Evolutionary conservation across 2,329 filamentous ascomycete species (phyloP).

Genomic region (Ophiostoma pallidulum): DNA sequence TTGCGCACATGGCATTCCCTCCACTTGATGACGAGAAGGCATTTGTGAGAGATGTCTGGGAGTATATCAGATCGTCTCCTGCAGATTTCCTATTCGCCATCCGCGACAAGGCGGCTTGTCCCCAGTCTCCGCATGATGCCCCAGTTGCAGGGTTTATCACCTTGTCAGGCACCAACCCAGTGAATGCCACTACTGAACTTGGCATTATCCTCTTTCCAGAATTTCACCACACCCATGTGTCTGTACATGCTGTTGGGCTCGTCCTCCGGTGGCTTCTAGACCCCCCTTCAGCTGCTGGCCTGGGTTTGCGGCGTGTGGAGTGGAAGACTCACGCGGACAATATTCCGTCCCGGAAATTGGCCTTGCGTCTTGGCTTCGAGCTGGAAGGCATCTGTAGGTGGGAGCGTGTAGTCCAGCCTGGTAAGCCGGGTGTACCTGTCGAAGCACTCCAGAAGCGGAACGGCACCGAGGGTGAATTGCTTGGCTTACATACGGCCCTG

Average conservation of each 20-base stretch:
- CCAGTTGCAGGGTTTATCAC: constrained; percentile 1
- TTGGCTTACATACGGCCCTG: too few relatives aligned
- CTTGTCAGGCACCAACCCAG: constrained; percentile 1
- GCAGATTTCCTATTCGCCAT: constrained; percentile 1
- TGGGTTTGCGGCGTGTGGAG: constrained; percentile 10
- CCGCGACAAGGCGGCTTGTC: not conserved
- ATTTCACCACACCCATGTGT: constrained; percentile 10
- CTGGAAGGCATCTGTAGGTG: constrained; percentile 7
- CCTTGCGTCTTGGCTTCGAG: constrained; percentile 3
- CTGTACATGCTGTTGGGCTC: constrained; percentile 6
- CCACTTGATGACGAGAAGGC: not conserved
- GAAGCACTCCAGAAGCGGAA: not conserved
- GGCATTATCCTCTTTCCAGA: constrained; percentile 11
- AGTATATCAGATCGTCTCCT: not conserved
- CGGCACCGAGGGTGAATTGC: not conserved
- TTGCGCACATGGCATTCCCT: constrained; percentile 6
- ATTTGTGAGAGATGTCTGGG: constrained; percentile 4
- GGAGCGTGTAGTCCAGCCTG: constrained; percentile 4
- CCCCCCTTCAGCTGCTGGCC: not conserved
- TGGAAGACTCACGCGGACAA: constrained; percentile 7
- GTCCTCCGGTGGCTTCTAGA: constrained; percentile 7
- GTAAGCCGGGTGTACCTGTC: not conserved
- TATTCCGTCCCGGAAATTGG: not conserved
- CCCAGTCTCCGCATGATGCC: not conserved
- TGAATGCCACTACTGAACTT: constrained; percentile 6